These are phyloP conservation scores for Vitis rupestris DNA, from an alignment of 164 flowering plant genomes.

Conservation along the genomic window DNA sequence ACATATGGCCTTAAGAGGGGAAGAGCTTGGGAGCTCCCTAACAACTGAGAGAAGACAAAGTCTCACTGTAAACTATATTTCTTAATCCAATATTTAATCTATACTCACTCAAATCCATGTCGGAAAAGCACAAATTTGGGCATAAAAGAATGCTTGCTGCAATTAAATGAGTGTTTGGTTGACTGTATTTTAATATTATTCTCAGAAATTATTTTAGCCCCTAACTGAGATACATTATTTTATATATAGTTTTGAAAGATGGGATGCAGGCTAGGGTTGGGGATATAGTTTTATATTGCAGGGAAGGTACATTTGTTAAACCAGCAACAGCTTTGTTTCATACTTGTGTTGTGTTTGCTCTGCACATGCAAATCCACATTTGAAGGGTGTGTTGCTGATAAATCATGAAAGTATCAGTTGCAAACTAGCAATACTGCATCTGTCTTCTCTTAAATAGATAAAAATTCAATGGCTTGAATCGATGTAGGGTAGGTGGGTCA, in stretches of 20 bases:
- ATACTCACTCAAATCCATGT: not conserved
- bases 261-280: not conserved
- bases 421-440: no score
- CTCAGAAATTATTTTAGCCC: not conserved
- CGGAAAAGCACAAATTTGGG: not conserved
- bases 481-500: not conserved
- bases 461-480: not conserved
- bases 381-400: not conserved
- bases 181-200: not conserved
- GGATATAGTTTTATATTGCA: not conserved
- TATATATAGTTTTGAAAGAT: not conserved
- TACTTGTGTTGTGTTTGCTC: constrained; percentile 3
- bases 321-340: not conserved
- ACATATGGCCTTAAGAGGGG: not conserved
- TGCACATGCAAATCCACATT: constrained; percentile 20
- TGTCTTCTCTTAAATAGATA: not conserved
- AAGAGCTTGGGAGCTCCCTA: not conserved
- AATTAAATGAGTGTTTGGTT: not conserved
- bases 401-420: not conserved
- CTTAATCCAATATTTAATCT: not conserved
- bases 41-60: not conserved
- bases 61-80: not conserved
- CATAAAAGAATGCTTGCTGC: not conserved
- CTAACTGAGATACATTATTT: constrained; percentile 14
- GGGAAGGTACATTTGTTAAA: constrained; percentile 5